Percentiles rank a stretch among this genome's conserved stretches.
These are phyloP conservation scores for Teratosphaeria zuluensis DNA, from an alignment of 2,329 filamentous ascomycete genomes.

Conservation along the genomic window DNA sequence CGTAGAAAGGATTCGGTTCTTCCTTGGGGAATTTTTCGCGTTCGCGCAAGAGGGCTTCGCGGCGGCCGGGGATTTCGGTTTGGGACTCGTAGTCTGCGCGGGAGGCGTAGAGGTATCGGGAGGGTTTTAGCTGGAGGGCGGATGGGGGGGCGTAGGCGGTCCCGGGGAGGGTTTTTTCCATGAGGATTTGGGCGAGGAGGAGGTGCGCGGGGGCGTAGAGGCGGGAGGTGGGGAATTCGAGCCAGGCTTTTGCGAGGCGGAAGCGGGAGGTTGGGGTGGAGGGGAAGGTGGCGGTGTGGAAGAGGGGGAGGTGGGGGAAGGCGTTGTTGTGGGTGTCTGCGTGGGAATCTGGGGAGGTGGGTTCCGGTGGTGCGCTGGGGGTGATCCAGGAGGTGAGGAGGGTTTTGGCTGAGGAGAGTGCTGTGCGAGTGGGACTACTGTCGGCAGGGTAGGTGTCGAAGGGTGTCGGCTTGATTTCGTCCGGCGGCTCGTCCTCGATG, in stretches of 20 bases:
- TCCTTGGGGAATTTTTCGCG: not conserved
- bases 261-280: conserved; percentile 13
- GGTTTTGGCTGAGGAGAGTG: not conserved
- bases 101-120: conserved; percentile 18
- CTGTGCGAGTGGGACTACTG: not conserved
- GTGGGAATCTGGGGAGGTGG: not conserved
- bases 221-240: conserved; percentile 10
- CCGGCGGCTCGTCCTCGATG: conserved; percentile 24
- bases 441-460: conserved; percentile 21
- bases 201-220: conserved; percentile 22
- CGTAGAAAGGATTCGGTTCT: conserved; percentile 15
- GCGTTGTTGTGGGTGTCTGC: not conserved
- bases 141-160: conserved; percentile 12
- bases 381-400: too few species aligned
- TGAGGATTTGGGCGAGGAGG: conserved; percentile 12
- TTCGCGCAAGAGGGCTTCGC: not conserved
- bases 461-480: conserved; percentile 24
- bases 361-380: not conserved
- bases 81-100: conserved; percentile 12
- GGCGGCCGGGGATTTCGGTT: not conserved
- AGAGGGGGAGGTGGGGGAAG: conserved; percentile 10
- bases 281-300: conserved; percentile 20
- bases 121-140: conserved; percentile 13
- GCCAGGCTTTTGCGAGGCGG: conserved; percentile 20
- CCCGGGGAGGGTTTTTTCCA: conserved; percentile 16